Percentiles rank a stretch among this genome's conserved stretches.
Conservation (phyloP, 805 yeast species). For the Cyberlindnera maritima region DNA sequence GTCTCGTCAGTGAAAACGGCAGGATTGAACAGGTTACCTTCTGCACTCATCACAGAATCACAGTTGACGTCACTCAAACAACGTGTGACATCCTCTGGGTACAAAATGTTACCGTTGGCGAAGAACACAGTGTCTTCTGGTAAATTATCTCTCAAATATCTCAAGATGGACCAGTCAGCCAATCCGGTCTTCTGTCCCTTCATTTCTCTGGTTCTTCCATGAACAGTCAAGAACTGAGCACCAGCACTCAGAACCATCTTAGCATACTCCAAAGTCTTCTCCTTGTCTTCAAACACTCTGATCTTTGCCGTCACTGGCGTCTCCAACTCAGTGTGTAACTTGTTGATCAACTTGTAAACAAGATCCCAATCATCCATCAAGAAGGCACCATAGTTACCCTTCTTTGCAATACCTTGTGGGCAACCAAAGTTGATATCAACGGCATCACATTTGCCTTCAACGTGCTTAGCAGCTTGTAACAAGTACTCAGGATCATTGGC, state of each 20-base stretch:
- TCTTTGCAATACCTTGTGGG: conserved; percentile 95
- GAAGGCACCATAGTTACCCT: conserved; percentile 94
- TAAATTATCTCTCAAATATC: conserved; percentile 72
- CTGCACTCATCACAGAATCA: conserved; percentile 97
- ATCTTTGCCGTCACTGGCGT: conserved; percentile 96
- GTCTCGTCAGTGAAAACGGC: conserved; percentile 68
- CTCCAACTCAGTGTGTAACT: conserved; percentile 68
- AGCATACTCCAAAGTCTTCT: conserved; percentile 83
- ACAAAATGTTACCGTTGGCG: conserved; percentile 92
- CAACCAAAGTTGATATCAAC: conserved; percentile 95
- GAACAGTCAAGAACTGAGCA: conserved; percentile 92
- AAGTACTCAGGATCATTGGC: conserved; percentile 91
- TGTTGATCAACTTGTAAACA: conserved; percentile 66
- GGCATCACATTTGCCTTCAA: conserved; percentile 87
- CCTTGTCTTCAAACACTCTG: conserved; percentile 80
- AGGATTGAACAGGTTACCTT: conserved; percentile 91
- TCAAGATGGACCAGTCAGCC: conserved; percentile 87
- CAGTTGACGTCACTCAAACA: conserved; percentile 63
- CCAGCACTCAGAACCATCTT: conserved; percentile 88
- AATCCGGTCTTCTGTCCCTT: conserved; percentile 95
- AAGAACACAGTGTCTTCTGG: conserved; percentile 82
- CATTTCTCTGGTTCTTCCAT: conserved; percentile 95
- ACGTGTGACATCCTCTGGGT: conserved; percentile 77
- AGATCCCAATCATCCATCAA: conserved; percentile 96
- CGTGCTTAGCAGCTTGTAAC: conserved; percentile 74